Evolutionary conservation across 176 grass and related monocot species (phyloP), one percentile per base, ranked within the genome.

Genomic region (Urochloa ruziziensis): DNA sequence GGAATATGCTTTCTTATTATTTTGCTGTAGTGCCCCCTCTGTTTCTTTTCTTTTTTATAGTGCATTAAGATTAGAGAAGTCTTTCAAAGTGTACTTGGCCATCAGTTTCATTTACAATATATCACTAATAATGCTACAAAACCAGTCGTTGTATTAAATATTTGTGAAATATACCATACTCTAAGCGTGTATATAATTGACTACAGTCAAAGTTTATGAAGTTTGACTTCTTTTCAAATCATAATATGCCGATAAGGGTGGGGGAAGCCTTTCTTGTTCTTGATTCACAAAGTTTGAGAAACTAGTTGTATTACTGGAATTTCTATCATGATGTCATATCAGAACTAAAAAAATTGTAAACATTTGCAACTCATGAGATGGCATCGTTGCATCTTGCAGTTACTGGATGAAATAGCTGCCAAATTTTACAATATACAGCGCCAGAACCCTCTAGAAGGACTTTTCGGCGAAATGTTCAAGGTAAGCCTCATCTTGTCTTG

Each of bases 401-500:
- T 90, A 70, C 82, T 99, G 83, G 96, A 99, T 85, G 96, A 94
- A 90, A 93, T 99, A 74, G 96, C 93, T n/a, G 87, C 86, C 77
- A 90, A 71, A 61, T 99, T 99, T 77, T 99, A 99, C 73, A 88
- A 88, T 42, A 85, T 92, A 65, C 81, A 64, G 65, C 85, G 86
- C 61, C 92, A 92, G 86, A 90, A 87, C 77, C 80, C 85, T 27
- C 80, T 99, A 54, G 91, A 98, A 90, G 96, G 96, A 80, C 89
- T 99, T 87, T 96, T 99, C 30, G 88, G 91, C 35, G 96, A 98
- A 60, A 87, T 99, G 85, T 99, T 99, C 77, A 96, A 92, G 93
- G 96, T 99, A 89, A 71, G 60, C 21, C 25, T 30, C 59, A 33
- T 40, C 62, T 84, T 62, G 23, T 63, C 9, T 54, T 27, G 3